A percentile compares a stretch with the other conserved stretches of the same genome.
phyloP scores from a whole-genome alignment of 2,329 filamentous ascomycete species.

The Phyllosticta paracitricarpa region DNA sequence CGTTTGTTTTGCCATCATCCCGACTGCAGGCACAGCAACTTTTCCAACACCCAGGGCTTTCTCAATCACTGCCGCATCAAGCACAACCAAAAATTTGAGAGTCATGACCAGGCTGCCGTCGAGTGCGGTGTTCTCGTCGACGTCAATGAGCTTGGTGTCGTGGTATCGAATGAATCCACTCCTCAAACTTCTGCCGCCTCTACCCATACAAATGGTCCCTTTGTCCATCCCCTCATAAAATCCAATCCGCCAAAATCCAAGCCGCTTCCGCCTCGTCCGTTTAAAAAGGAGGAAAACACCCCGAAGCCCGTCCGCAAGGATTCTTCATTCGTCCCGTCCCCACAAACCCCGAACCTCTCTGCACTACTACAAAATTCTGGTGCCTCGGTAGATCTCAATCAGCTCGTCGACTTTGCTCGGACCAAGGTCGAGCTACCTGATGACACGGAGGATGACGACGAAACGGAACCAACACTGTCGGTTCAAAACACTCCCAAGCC shows the following conservation, averaged over 20 bases:
- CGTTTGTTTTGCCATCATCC: conserved; percentile 65
- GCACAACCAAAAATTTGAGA: conserved; percentile 87
- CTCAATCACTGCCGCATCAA: conserved; percentile 98
- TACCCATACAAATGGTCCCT: conserved; percentile 17
- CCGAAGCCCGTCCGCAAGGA: background rate
- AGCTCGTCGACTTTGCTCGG: conserved; percentile 26
- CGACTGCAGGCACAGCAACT: conserved; percentile 81
- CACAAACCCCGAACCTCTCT: conserved; percentile 33
- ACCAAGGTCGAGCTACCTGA: conserved; percentile 27
- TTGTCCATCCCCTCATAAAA: conserved; percentile 25
- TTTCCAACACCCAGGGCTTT: conserved; percentile 96
- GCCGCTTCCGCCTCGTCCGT: conserved; percentile 7
- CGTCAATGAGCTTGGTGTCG: conserved; percentile 42
- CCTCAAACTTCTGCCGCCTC: conserved; percentile 13
- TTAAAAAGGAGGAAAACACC: background rate
- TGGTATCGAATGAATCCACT: conserved; percentile 12
- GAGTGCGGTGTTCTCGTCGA: conserved; percentile 79
- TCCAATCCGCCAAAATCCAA: conserved; percentile 7
- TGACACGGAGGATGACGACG: conserved; percentile 24
- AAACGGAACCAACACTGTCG: conserved; percentile 12
- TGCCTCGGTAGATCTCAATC: conserved; percentile 30
- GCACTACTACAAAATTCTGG: conserved; percentile 30
- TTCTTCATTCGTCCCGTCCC: conserved; percentile 26
- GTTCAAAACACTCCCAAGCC: conserved; percentile 12
- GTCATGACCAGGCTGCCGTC: conserved; percentile 85